Percentiles rank a stretch among this genome's conserved stretches.
phyloP scores from a whole-genome alignment of 1,284 basidiomycete species.

The Puccinia coronata region DNA sequence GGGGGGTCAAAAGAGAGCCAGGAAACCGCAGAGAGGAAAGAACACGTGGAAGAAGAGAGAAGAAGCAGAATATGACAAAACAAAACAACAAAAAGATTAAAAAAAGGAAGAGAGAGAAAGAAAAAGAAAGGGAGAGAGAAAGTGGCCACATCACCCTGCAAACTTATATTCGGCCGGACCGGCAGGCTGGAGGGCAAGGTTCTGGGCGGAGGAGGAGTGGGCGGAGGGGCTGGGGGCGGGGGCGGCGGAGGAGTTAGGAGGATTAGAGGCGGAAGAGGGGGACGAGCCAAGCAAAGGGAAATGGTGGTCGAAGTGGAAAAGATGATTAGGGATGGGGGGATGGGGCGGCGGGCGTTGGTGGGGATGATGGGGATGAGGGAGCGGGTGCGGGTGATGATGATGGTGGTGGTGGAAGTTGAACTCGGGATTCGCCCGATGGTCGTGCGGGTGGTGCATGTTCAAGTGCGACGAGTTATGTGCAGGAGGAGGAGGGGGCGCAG shows the following conservation, averaged over 20 bases:
- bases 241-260: neutral
- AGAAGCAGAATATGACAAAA: neutral
- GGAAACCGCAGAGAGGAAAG: no score
- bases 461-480: no score
- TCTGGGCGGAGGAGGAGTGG: neutral
- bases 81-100: neutral
- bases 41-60: no score
- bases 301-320: constrained; percentile 49
- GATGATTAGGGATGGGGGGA: constrained; percentile 14
- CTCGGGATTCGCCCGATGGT: no score
- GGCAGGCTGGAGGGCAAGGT: neutral
- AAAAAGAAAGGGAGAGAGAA: constrained; percentile 10
- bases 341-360: neutral
- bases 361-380: neutral
- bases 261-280: constrained; percentile 52
- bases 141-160: neutral
- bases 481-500: neutral
- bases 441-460: no score
- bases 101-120: neutral
- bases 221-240: constrained; percentile 45
- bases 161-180: no score
- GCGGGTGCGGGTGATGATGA: neutral
- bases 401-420: neutral
- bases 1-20: no score
- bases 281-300: constrained; percentile 50